These are phyloP conservation scores for Auxenochlorella protothecoides DNA, from an alignment of 139 green algal genomes.

Conservation along the genomic window DNA sequence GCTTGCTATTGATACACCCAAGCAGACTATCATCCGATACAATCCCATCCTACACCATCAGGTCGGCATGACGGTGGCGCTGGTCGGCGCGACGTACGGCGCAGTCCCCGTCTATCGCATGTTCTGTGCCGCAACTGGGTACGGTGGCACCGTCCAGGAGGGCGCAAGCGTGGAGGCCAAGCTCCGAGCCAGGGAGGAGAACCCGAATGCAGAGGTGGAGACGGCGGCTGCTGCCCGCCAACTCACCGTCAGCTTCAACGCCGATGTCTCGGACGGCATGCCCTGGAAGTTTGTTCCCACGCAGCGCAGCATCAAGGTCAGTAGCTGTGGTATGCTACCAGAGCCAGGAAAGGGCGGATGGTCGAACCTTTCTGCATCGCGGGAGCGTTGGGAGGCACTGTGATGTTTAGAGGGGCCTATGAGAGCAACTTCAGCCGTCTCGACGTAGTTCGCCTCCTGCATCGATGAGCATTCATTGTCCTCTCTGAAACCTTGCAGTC, in stretches of 20 bases:
- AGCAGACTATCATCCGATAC: background rate
- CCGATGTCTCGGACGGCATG: constrained; percentile 81
- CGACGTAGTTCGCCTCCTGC: no score
- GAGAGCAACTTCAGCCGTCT: no score
- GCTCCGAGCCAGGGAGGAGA: constrained; percentile 39
- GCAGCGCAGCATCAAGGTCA: constrained; percentile 49
- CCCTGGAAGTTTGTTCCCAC: constrained; percentile 87
- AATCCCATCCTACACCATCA: constrained; percentile 13
- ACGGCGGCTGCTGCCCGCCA: constrained; percentile 46
- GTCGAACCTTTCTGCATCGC: no score
- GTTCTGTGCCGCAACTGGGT: constrained; percentile 69
- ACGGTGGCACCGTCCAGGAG: constrained; percentile 66
- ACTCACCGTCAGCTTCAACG: constrained; percentile 80
- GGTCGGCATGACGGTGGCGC: constrained; percentile 67
- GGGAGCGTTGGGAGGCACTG: no score
- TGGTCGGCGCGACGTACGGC: constrained; percentile 88
- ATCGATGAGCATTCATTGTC: no score
- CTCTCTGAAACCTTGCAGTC: no score
- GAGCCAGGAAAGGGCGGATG: no score
- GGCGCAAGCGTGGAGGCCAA: constrained; percentile 68
- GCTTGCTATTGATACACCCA: background rate
- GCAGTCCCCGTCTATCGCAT: constrained; percentile 85
- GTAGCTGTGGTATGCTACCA: background rate
- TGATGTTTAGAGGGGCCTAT: no score
- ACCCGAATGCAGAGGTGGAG: constrained; percentile 39